Evolutionary conservation across 345 rosid genomes (phyloP), one percentile per base, ranked within the genome.

Genomic region (Euphorbia peplus): DNA sequence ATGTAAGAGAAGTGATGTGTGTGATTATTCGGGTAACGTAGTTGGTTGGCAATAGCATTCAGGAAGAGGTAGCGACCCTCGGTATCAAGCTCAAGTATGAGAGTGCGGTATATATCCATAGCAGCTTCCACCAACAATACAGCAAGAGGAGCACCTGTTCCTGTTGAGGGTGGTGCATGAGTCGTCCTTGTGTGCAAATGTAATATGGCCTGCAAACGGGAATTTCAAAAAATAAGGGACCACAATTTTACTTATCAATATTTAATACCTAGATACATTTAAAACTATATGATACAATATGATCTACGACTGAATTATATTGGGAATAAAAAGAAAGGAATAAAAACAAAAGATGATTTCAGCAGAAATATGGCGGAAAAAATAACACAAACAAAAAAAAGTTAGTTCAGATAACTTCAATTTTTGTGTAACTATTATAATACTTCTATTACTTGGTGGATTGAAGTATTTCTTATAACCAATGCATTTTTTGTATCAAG

Each of bases 1-100:
- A 92, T 85, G 77, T 88, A 95, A 41, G 99, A 95, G 81, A 92
- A 95, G 82, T 92, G 92, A 72, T 95, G 98, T 2, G 99, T 95
- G 60, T 92, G 99, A 77, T 93, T 95, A 82, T 95, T 95, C 2
- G 99, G 98, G 76, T 95, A 95, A 46, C 99, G 96, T 42, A 95
- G 88, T 81, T 95, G 99, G 71, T 95, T 92, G 5, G 99, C 95
- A 24, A 90, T 84, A 41, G 99, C 98, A 78, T 95, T 90, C 6
- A 95, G 83, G 76, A 95, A 87, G 58, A 95, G 88, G 67, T 95
- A 95, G 70, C 98, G 90, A n/a, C 99, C 99, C 76, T 95, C 99
- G 0, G 93, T 83, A 75, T 95, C 99, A n/a, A 95, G 88, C 37
- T 92, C 97, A 75, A 73, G 67, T 64, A 90, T 84, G 71, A 92